Evolutionary conservation across 148 eudicot species (phyloP).

Genomic region (Linanthus parryae): DNA sequence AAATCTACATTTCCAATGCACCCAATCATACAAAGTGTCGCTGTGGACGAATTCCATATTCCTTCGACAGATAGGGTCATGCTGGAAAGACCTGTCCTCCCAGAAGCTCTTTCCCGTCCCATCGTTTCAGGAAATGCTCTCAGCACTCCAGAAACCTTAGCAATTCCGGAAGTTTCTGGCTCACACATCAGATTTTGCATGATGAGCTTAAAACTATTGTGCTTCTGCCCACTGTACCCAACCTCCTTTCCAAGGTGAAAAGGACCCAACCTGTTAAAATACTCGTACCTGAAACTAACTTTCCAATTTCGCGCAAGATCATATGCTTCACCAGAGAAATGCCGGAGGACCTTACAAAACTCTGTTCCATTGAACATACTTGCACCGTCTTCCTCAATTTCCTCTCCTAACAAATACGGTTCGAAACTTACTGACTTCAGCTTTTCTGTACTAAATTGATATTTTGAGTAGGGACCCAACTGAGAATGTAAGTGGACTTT

Average conservation of each 20-base stretch:
- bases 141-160: slow-evolving; percentile 15
- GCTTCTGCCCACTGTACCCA: neutral
- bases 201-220: slow-evolving; percentile 10
- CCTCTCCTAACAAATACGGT: slow-evolving; percentile 1
- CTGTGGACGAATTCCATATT: slow-evolving; percentile 15
- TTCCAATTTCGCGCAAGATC: slow-evolving; percentile 13
- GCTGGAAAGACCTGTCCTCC: slow-evolving; percentile 17
- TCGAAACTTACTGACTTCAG: slow-evolving; percentile 11
- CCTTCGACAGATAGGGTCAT: slow-evolving; percentile 19
- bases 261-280: slow-evolving; percentile 13
- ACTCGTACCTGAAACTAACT: neutral
- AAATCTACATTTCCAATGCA: slow-evolving; percentile 11
- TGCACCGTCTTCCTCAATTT: slow-evolving; percentile 17
- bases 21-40: slow-evolving; percentile 23
- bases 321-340: slow-evolving; percentile 6
- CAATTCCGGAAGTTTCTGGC: neutral
- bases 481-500: slow-evolving; percentile 16
- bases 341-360: slow-evolving; percentile 15
- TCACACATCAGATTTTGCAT: slow-evolving; percentile 12
- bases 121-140: slow-evolving; percentile 11
- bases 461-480: slow-evolving; percentile 13
- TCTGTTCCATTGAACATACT: slow-evolving; percentile 11
- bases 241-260: slow-evolving; percentile 16
- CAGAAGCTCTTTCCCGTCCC: neutral
- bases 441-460: slow-evolving; percentile 11